Conservation (phyloP, 176 grass and related monocot species). For the Oryza coarctata region DNA sequence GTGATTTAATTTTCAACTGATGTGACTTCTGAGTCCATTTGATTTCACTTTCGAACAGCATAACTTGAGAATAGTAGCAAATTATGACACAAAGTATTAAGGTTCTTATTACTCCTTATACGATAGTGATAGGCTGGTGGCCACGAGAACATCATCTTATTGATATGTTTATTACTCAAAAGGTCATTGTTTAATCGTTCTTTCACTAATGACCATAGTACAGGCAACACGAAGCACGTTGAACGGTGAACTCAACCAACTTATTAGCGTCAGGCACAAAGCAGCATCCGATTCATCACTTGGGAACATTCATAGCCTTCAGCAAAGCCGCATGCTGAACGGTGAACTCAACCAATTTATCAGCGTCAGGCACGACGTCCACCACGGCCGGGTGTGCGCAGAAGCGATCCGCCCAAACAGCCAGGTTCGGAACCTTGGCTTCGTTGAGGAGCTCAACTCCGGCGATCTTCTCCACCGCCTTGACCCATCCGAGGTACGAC, state of each 20-base stretch:
- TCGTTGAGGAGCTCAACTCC: slow-evolving; percentile 34
- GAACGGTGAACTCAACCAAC: too few relatives aligned
- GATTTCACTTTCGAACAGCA: too few relatives aligned
- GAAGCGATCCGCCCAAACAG: slow-evolving; percentile 49
- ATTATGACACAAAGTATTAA: too few relatives aligned
- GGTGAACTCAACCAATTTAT: slow-evolving; percentile 36
- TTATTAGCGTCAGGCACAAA: neutral
- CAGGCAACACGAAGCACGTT: neutral
- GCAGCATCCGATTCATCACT: slow-evolving; percentile 2
- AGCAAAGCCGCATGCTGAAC: neutral
- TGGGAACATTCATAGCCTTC: neutral
- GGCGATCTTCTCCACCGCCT: slow-evolving; percentile 36
- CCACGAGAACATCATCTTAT: neutral
- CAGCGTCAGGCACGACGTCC: slow-evolving; percentile 31
- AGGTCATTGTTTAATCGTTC: too few relatives aligned
- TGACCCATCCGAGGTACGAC: slow-evolving; percentile 39
- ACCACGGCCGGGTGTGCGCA: slow-evolving; percentile 33
- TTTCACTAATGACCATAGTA: neutral
- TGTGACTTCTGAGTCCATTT: too few relatives aligned
- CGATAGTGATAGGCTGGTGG: too few relatives aligned
- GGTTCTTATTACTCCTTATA: too few relatives aligned
- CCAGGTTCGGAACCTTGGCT: slow-evolving; percentile 39
- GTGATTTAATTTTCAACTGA: too few relatives aligned
- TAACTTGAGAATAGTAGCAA: too few relatives aligned
- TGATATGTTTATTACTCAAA: too few relatives aligned